Base-by-base conservation (phyloP, 495 filamentous ascomycete genomes). In the Xylaria palmicola region DNA sequence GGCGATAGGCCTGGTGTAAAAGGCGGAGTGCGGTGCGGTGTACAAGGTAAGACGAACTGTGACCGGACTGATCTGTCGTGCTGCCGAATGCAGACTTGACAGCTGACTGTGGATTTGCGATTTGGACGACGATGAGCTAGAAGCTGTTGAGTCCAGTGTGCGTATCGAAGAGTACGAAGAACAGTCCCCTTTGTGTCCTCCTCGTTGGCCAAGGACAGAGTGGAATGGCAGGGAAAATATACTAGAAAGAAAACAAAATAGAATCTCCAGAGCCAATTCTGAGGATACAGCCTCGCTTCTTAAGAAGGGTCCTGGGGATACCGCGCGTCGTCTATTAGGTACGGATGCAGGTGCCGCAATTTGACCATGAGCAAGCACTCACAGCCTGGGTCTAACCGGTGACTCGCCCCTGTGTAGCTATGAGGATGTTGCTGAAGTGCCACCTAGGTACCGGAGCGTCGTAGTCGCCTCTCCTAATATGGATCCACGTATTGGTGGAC, bases 311-410 rank as follows among this genome's bases (percentile, higher is more conserved):
- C 3, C 3, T 26, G 10, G 36, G 24, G 22, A 40, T 5, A 43
- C 24, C 45, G 15, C 5, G 20, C 20, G 7, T 39, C 32, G 32
- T 39, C 39, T 54, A 45, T 62, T 50, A 62, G 59, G 59, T 62
- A 62, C 5, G 51, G 40, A 56, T 62, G 59, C 59, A 62, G 59
- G 24, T n/a, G n/a, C n/a, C n/a, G n/a, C 19, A 55, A 34, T 40
- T 36, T 29, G 34, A 19, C 34, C 34, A 54, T 41, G 37, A 36
- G 48, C 48, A 13, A 36, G 6, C 27, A 10, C 32, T 10, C 39
- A 19, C 13, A 39, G 27, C 22, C 3, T 40, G 34, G 27, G 32
- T 26, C 41, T 51, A 22, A 48, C 45, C 17, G 51, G 48, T 52
- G 57, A 36, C 37, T 37, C 57, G 45, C 47, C 26, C 37, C 29